Base-by-base conservation (phyloP, 305 asterid species). In the Solanum hybrid region DNA sequence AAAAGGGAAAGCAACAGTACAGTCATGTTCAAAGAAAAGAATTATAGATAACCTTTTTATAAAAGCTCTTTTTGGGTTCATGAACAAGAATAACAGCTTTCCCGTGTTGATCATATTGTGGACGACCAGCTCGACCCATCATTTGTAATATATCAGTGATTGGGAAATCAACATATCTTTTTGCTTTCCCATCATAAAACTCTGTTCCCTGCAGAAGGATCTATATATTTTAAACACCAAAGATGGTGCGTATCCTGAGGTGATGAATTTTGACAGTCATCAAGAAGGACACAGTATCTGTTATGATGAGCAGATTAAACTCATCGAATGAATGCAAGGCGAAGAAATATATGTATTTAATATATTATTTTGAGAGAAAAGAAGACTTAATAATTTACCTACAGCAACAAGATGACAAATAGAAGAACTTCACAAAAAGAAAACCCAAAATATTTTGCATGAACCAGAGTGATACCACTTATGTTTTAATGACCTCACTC, bases 61-160 rank as follows among this genome's bases (percentile, higher is more conserved):
- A 97, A 95, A 97, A 97, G 94, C 98, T 97, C 93, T 97, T 97
- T 93, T 97, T 97, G 33, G 99, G 99, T 91, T 97, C 99, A 93
- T 97, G 99, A 91, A 97, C 99, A 84, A 97, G 99, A 95, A 97
- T 97, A 92, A 97, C 97, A 92, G 99, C 98, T 93, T 97, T 97
- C 68, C 99, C 99, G 61, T 97, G 99, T 92, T 97, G 99, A 92
- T 97, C 99, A 89, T 89, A 97, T 92, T 97, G 99, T 91, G 99
- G 99, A 88, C 99, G 95, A 51, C 99, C 99, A 88, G 99, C 99
- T 93, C 99, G 95, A 87, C 99, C 99, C 99, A 97, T 97, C 99
- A 97, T 97, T 94, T 97, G 99, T 89, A 97, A 90, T 87, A 97
- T 97, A 94, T 97, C 99, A 14, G 99, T 97, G 85, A 97, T 97